Evolutionary conservation across 2,329 filamentous ascomycete species (phyloP).

Genomic region (Aspergillus awamori): DNA sequence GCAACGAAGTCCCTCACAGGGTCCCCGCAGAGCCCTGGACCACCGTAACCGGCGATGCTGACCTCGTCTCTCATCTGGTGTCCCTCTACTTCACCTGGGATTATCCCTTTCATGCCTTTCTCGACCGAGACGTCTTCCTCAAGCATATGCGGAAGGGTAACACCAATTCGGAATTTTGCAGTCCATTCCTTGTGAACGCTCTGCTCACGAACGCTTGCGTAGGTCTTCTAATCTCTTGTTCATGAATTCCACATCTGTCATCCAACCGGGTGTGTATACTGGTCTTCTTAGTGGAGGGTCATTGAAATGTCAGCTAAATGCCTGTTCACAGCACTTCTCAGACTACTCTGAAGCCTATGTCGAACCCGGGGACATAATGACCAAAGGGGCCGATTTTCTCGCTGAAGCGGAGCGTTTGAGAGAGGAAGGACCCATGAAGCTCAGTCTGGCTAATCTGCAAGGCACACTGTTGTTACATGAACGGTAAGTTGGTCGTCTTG

Average conservation of each 20-base stretch:
- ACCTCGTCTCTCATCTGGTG: slow-evolving; percentile 77
- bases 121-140: slow-evolving; percentile 74
- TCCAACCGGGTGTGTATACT: slow-evolving; percentile 1
- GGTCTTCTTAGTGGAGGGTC: not conserved
- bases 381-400: slow-evolving; percentile 41
- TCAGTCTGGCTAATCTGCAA: slow-evolving; percentile 37
- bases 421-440: slow-evolving; percentile 24
- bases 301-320: not conserved
- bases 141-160: slow-evolving; percentile 50
- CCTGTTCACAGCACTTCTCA: slow-evolving; percentile 36
- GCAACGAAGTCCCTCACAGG: slow-evolving; percentile 37
- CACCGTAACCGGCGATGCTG: slow-evolving; percentile 71
- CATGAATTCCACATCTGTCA: not conserved
- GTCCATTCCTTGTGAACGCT: slow-evolving; percentile 83
- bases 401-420: slow-evolving; percentile 40
- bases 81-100: slow-evolving; percentile 95
- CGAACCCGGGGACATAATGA: slow-evolving; percentile 39
- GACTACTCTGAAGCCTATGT: slow-evolving; percentile 44
- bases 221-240: slow-evolving; percentile 19
- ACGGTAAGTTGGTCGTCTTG: too few relatives aligned
- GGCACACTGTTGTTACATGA: slow-evolving; percentile 42
- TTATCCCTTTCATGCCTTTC: slow-evolving; percentile 81
- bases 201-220: slow-evolving; percentile 67
- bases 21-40: slow-evolving; percentile 68
- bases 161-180: slow-evolving; percentile 71